Evolutionary conservation across 2,329 filamentous ascomycete species (phyloP).

Genomic region (Cytospora chrysosperma): DNA sequence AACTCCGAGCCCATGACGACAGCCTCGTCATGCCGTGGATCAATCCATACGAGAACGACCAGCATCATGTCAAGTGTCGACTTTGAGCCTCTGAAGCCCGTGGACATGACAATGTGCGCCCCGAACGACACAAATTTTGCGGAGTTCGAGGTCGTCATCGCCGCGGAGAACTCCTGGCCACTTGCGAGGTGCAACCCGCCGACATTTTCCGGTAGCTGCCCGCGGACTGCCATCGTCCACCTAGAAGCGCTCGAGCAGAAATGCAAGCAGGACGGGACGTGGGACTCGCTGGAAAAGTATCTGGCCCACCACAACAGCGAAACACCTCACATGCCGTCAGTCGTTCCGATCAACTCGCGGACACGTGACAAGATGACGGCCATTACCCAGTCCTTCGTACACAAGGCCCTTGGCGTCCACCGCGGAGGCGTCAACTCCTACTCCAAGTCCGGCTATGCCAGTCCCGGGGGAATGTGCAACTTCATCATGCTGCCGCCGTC

Average conservation of each 20-base stretch:
- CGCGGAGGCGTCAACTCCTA: slow-evolving; percentile 46
- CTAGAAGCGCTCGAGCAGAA: slow-evolving; percentile 51
- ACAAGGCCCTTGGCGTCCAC: slow-evolving; percentile 69
- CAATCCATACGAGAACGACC: slow-evolving; percentile 46
- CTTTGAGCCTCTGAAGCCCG: slow-evolving; percentile 36
- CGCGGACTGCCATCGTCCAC: slow-evolving; percentile 50
- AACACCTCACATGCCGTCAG: slow-evolving; percentile 37
- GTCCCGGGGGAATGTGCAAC: slow-evolving; percentile 50
- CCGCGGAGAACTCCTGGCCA: slow-evolving; percentile 51
- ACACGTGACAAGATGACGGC: slow-evolving; percentile 69
- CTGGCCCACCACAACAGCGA: slow-evolving; percentile 40
- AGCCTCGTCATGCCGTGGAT: slow-evolving; percentile 41
- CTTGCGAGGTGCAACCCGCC: slow-evolving; percentile 50
- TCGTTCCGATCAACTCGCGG: slow-evolving; percentile 45
- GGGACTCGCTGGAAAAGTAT: slow-evolving; percentile 45
- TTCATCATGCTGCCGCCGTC: slow-evolving; percentile 66
- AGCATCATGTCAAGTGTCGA: slow-evolving; percentile 46
- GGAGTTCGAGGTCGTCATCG: slow-evolving; percentile 48
- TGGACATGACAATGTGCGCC: slow-evolving; percentile 32
- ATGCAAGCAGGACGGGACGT: slow-evolving; percentile 47
- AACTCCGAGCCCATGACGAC: slow-evolving; percentile 42
- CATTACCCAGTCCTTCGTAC: slow-evolving; percentile 68
- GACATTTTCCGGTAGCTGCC: slow-evolving; percentile 44
- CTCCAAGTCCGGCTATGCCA: slow-evolving; percentile 43
- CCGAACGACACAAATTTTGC: slow-evolving; percentile 36